Conservation (phyloP, 441 rosid species). For the Eutrema salsugineum region DNA sequence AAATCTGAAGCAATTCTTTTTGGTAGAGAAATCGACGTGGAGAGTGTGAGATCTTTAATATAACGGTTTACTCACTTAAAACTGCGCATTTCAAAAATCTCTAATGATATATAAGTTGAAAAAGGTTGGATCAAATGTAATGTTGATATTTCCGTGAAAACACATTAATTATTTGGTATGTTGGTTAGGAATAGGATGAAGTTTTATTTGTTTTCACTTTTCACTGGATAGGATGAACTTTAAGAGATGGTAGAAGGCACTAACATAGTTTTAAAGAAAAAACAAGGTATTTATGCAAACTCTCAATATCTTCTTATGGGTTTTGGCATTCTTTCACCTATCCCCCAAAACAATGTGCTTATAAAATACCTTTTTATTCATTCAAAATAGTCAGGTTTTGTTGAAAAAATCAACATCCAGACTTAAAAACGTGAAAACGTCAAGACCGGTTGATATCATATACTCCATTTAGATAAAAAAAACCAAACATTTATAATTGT, state of each 20-base stretch:
- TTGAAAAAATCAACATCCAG: too few relatives aligned
- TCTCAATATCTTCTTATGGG: too few relatives aligned
- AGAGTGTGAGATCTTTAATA: background rate
- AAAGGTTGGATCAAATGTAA: background rate
- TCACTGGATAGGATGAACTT: background rate
- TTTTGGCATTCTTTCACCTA: too few relatives aligned
- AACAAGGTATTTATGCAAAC: too few relatives aligned
- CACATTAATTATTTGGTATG: background rate
- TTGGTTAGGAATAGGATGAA: background rate
- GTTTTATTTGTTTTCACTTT: too few relatives aligned
- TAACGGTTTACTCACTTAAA: background rate
- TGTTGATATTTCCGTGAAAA: background rate
- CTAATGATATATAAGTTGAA: background rate
- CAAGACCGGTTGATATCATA: too few relatives aligned
- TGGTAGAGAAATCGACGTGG: slow-evolving; percentile 6
- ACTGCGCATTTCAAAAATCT: background rate
- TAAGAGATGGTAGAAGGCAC: background rate
- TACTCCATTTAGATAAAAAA: background rate
- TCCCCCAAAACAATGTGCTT: too few relatives aligned
- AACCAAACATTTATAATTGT: background rate
- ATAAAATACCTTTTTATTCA: too few relatives aligned
- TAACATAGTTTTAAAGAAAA: too few relatives aligned
- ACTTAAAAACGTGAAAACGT: too few relatives aligned
- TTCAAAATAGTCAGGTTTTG: too few relatives aligned
- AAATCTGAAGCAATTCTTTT: slow-evolving; percentile 14